Evolutionary conservation across 345 rosid genomes (phyloP).

Genomic region (Brassica napus): DNA sequence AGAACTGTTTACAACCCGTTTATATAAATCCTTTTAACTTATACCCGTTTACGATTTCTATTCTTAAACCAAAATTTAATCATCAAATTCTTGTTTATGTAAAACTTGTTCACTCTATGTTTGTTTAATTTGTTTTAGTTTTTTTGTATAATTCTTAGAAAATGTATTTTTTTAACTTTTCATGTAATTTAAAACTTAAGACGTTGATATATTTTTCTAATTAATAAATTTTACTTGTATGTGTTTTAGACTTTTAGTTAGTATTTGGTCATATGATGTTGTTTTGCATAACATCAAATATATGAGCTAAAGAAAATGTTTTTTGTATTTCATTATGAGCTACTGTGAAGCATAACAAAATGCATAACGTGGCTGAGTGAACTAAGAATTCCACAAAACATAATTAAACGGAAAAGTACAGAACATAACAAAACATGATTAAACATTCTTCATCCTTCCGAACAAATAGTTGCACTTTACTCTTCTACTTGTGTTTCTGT

Average conservation of each 20-base stretch:
- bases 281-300: background rate
- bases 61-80: background rate
- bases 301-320: background rate
- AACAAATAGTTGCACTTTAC: background rate
- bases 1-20: background rate
- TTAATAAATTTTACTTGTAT: background rate
- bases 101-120: background rate
- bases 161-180: no score
- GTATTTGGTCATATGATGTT: no score
- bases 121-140: background rate
- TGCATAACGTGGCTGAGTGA: background rate
- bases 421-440: background rate
- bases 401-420: background rate
- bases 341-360: background rate
- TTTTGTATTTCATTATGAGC: background rate
- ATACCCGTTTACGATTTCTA: background rate
- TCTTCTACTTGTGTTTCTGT: background rate
- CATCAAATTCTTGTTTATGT: background rate
- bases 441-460: background rate
- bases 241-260: background rate
- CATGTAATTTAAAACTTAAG: background rate
- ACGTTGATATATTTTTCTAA: background rate
- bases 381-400: background rate
- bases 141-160: background rate
- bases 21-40: background rate